phyloP scores from a whole-genome alignment of 2,329 filamentous ascomycete genomes.

The Magnaporthales sp. region DNA sequence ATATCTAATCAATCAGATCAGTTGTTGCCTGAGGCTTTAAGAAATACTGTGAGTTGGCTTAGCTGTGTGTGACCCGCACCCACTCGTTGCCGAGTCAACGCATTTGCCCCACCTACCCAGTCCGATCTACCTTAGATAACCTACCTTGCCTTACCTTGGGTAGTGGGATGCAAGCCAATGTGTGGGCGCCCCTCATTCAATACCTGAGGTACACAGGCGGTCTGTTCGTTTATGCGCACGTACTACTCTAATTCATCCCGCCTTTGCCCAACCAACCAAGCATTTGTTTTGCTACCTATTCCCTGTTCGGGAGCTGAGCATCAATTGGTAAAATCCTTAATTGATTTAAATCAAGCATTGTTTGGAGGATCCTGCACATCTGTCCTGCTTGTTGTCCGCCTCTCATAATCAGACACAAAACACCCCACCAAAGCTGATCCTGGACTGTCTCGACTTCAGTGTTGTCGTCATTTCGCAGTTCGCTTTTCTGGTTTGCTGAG shows the following conservation, averaged over 20 bases:
- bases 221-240: not conserved
- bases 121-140: not conserved
- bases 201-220: not conserved
- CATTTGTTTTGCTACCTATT: not conserved
- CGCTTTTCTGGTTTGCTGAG: not conserved
- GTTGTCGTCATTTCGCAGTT: not conserved
- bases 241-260: not conserved
- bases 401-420: not conserved
- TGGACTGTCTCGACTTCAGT: not conserved
- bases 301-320: not conserved
- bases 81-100: not conserved
- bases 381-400: not conserved
- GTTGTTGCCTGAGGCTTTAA: not conserved
- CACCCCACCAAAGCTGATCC: not conserved
- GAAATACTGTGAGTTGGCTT: not conserved
- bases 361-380: not conserved
- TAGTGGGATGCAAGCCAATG: not conserved
- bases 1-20: constrained; percentile 7
- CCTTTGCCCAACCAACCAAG: not conserved
- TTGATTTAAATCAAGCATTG: not conserved
- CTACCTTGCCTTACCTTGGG: not conserved
- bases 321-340: not conserved
- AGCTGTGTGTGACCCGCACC: not conserved
- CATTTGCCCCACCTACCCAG: not conserved
- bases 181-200: not conserved